Evolutionary conservation across 2,329 filamentous ascomycete species (phyloP), one percentile per base, ranked within the genome.

Genomic region (Geosmithia flava): DNA sequence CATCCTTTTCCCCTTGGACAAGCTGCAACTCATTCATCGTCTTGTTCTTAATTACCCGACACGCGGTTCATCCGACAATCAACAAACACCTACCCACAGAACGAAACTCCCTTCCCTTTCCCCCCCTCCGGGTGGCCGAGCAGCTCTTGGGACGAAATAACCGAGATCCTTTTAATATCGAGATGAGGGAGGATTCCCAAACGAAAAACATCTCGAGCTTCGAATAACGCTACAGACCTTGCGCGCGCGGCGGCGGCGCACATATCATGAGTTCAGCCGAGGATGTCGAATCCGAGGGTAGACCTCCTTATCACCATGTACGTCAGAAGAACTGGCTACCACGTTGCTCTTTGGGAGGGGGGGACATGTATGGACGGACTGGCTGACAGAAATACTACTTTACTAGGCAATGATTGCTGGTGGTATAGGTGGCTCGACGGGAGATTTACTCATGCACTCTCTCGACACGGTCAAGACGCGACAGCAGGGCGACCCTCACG

Each of bases 401-500:
- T 48, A 52, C 50, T 27, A 95, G 88, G 83, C 86, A 63, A 98
- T 97, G 90, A 75, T 98, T 59, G 93, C 93, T 33, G 93, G 93
- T 60, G 93, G 91, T 51, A 72, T 94, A 47, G 93, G 94, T 60
- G 93, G 93, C 47, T 90, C 87, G 16, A 94, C 85, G 49, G 93
- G 94, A 50, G 93, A 98, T 66, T 85, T 98, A 77, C 72, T 98
- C 55, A 98, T 98, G 93, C 93, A 98, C 70, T 97, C 91, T 44
- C 78, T 98, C 60, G 93, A 98, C 66, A 98, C 93, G 1, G 93
- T 98, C 58, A 98, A 98, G 70, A 98, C 93, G 44, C 80, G 93
- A 56, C 94, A 98, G 65, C 93, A 98, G 68, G 93, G 91, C 59
- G 93, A 97, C 60, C 90, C 91, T 43, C 85, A 93, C 62, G 78